Evolutionary conservation across 345 rosid genomes (phyloP), one percentile per base, ranked within the genome.

Genomic region (Mercurialis annua): DNA sequence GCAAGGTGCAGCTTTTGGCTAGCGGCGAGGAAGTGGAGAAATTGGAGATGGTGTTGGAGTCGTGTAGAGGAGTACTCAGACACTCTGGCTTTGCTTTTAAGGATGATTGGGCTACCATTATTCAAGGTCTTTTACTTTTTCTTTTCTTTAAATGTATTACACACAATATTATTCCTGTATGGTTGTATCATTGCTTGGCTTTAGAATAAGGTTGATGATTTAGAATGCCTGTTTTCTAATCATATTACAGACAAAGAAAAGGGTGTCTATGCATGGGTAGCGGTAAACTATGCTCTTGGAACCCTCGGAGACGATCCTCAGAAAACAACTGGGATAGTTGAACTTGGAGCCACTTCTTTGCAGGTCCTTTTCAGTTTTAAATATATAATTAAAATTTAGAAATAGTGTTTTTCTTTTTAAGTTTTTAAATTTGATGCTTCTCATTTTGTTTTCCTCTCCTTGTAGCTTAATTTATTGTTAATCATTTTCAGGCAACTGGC

Each of bases 291-390:
- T 73, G 71, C 56, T 67, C 77, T 79, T 69, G 86, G 86, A 53
- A 75, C 65, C 50, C 56, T 82, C 78, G 83, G 80, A 70, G 73
- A 73, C 38, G 76, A 77, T 61, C 76, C 86, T 47, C 46, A 56
- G 23, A 70, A 73, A 60, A 82, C 83, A 29, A 65, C 69, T 12
- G 86, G 86, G 74, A 33, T 77, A 43, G 71, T 82, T 43, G 74
- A 79, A 75, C 81, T 82, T 42, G 86, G 80, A 72, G 81, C 81
- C 23, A 44, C 67, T 67, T 77, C 83, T 59, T 69, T 82, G 80
- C 80, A 77, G 86, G 86, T 82, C 66, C 53, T 62, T 71, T 63
- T 59, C 70, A 15, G 23, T 34, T 44, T 18, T 59, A 36, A 46
- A 56, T 4, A 20, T 34, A 17, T 58, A 12, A 58, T 10, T 40